These are phyloP conservation scores for Sporothrix humicola DNA, from an alignment of 2,329 filamentous ascomycete genomes.

Conservation along the genomic window DNA sequence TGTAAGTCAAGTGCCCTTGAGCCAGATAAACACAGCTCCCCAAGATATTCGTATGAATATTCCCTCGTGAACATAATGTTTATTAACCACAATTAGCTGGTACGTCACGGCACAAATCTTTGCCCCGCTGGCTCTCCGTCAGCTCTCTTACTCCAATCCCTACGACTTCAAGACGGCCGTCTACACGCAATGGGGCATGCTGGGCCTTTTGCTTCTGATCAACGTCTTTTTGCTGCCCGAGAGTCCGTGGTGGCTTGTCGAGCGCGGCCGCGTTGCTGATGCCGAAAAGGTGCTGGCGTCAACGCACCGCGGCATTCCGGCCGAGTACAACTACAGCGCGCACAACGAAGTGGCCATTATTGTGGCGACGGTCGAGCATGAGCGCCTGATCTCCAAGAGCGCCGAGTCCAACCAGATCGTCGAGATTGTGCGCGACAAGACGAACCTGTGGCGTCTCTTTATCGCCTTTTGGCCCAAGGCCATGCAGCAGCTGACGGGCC, in stretches of 20 bases:
- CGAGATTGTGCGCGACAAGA: slow-evolving; percentile 23
- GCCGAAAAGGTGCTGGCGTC: slow-evolving; percentile 1
- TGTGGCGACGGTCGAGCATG: slow-evolving; percentile 25
- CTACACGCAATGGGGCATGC: slow-evolving; percentile 29
- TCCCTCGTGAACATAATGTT: neutral
- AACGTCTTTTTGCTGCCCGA: slow-evolving; percentile 12
- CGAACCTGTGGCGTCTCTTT: slow-evolving; percentile 30
- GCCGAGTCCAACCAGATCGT: slow-evolving; percentile 19
- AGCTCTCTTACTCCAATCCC: slow-evolving; percentile 15
- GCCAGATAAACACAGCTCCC: too few relatives aligned
- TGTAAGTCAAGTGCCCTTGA: neutral
- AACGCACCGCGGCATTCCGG: neutral
- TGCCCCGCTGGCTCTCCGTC: slow-evolving; percentile 16
- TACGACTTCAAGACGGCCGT: slow-evolving; percentile 26
- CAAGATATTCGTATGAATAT: neutral
- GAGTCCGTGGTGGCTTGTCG: neutral
- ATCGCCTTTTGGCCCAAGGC: slow-evolving; percentile 29
- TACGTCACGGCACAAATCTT: slow-evolving; percentile 26
- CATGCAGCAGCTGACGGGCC: slow-evolving; percentile 28
- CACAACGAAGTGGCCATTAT: slow-evolving; percentile 23
- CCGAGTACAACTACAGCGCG: slow-evolving; percentile 17
- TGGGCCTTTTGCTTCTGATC: slow-evolving; percentile 8
- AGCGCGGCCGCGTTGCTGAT: neutral
- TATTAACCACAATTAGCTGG: slow-evolving; percentile 9
- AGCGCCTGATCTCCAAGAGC: slow-evolving; percentile 1